Evolutionary conservation across 2,329 filamentous ascomycete genomes (phyloP), one percentile per base, ranked within the genome.

Genomic region (Stemphylium lycopersici): DNA sequence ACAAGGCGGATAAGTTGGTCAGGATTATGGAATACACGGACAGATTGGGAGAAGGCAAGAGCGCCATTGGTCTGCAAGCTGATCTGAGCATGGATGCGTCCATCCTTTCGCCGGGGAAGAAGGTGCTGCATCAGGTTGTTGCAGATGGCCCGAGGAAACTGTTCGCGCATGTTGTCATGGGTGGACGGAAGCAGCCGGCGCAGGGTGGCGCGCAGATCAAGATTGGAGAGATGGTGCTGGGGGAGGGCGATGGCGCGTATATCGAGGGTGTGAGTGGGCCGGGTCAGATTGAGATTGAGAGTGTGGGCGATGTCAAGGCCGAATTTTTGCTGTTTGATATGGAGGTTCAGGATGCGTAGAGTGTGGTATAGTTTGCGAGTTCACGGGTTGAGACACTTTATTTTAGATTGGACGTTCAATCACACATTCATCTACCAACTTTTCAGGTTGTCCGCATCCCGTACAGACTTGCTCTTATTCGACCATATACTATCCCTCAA

Each of bases 31-130:
- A 90, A 57, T 88, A 87, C 6, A 81, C 91, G 6, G 87, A 88
- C 63, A 59, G 79, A 13, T 66, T 80, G 46, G 87, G 80, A 3
- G 89, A 90, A 0, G 82, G 89, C 64, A 89, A 93, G 69, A 81
- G 81, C 1, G 60, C 86, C 0, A 96, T 96, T 59, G 90, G 90
- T 6, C 88, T 96, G 50, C 89, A 96, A 71, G 89, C 91, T 10
- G 91, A 96, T 77, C 83, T 96, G 45, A 86, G 89, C 56, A 95
- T 96, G 90, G 86, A 84, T 32, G 91, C 91, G 0, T 87, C 87
- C 6, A 86, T 96, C 51, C 84, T 96, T 50, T 82, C 80, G 6
- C 86, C 89, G 0, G 81, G 83, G 24, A 81, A 81, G 68, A 82
- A 77, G 37, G 93, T 93, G 55, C 82, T 84, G 65, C 95, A 92